Conservation (phyloP, 306 rosid species). For the Ormosia semicastrata region DNA sequence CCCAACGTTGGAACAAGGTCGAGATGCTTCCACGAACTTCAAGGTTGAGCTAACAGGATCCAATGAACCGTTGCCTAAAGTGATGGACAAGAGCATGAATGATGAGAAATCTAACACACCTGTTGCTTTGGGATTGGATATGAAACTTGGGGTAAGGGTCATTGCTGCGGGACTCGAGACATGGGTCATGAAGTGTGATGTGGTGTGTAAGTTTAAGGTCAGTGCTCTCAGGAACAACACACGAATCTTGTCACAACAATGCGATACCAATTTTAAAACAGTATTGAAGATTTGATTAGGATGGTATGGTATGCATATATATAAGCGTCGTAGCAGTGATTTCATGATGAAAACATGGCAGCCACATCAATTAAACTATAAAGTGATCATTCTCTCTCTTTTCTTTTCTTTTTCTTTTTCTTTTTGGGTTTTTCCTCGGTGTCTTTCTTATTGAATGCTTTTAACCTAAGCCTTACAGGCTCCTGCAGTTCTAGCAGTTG, state of each 20-base stretch:
- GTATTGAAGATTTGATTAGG: neutral
- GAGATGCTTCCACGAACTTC: neutral
- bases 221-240: neutral
- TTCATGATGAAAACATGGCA: neutral
- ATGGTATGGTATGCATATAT: neutral
- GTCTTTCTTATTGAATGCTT: too few species aligned
- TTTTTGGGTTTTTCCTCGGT: neutral
- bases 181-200: slow-evolving; percentile 33
- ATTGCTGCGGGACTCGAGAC: neutral
- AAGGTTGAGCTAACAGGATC: slow-evolving; percentile 22
- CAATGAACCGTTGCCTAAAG: neutral
- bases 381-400: neutral
- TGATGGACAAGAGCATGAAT: slow-evolving; percentile 10
- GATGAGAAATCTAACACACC: neutral
- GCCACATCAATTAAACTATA: neutral
- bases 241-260: slow-evolving; percentile 28
- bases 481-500: neutral
- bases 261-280: slow-evolving; percentile 25
- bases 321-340: neutral
- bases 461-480: neutral
- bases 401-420: neutral
- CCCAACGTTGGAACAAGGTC: slow-evolving; percentile 25
- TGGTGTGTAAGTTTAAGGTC: slow-evolving; percentile 43
- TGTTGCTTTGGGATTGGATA: slow-evolving; percentile 17
- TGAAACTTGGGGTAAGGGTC: slow-evolving; percentile 32